phyloP scores from a whole-genome alignment of 306 rosid genomes.

The Quercus wislizeni region DNA sequence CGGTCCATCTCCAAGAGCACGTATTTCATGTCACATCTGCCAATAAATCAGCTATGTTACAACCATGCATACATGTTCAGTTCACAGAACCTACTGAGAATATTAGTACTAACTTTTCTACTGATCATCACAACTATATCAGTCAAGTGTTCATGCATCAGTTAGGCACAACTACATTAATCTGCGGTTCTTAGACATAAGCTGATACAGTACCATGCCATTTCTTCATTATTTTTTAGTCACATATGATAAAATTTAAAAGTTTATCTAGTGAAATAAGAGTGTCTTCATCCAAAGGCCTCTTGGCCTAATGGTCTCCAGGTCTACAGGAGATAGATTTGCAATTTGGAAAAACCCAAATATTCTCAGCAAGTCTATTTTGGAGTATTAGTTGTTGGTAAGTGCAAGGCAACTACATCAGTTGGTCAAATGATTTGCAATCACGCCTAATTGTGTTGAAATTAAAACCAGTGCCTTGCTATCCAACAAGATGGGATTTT shows the following conservation, averaged over 20 bases:
- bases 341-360: neutral
- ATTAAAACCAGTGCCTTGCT: neutral
- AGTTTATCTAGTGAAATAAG: neutral
- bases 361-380: neutral
- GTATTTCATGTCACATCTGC: slow-evolving; percentile 90
- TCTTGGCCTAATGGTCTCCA: no score
- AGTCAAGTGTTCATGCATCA: neutral
- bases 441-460: neutral
- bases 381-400: neutral
- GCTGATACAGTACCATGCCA: no score
- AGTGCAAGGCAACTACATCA: no score
- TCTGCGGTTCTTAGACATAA: neutral
- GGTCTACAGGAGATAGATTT: neutral
- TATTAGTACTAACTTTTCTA: neutral
- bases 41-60: slow-evolving; percentile 19
- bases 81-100: neutral
- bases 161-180: neutral
- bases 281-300: neutral
- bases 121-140: neutral
- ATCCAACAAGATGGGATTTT: neutral
- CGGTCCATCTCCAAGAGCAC: slow-evolving; percentile 96
- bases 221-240: no score
- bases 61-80: slow-evolving; percentile 5
- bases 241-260: neutral
- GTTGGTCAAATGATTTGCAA: neutral